phyloP scores from a whole-genome alignment of 129 eudicot genomes.

The Lactuca saligna region DNA sequence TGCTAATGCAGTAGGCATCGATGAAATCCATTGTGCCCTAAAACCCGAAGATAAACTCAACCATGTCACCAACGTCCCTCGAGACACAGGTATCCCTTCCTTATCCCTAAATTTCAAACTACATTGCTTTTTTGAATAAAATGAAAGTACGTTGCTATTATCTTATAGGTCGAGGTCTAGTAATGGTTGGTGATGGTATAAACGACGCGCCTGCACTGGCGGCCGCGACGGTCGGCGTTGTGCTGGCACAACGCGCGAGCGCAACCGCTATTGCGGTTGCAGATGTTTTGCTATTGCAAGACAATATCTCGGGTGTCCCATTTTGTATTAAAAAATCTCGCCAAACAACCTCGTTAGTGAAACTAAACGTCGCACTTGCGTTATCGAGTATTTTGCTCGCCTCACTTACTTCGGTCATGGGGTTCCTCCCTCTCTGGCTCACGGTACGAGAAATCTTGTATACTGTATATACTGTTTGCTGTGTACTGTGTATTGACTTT shows the following conservation, averaged over 20 bases:
- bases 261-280: constrained; percentile 99
- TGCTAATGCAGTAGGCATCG: constrained; percentile 87
- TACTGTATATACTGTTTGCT: background rate
- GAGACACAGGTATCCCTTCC: constrained; percentile 66
- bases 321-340: constrained; percentile 86
- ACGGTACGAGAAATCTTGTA: constrained; percentile 53
- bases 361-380: constrained; percentile 91
- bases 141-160: background rate
- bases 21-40: constrained; percentile 76
- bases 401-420: constrained; percentile 93
- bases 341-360: constrained; percentile 86
- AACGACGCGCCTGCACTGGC: constrained; percentile 99
- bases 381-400: constrained; percentile 85
- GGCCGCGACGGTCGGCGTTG: constrained; percentile 94
- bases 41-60: constrained; percentile 98
- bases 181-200: constrained; percentile 99
- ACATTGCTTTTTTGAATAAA: no score
- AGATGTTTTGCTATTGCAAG: constrained; percentile 83
- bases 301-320: constrained; percentile 91
- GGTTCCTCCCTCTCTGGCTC: constrained; percentile 93
- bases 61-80: constrained; percentile 79
- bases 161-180: constrained; percentile 78
- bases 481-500: background rate
- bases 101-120: background rate
- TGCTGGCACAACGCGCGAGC: constrained; percentile 96